Base-by-base conservation (phyloP, 805 yeast species). In the Suhomyces xylopsoci region DNA sequence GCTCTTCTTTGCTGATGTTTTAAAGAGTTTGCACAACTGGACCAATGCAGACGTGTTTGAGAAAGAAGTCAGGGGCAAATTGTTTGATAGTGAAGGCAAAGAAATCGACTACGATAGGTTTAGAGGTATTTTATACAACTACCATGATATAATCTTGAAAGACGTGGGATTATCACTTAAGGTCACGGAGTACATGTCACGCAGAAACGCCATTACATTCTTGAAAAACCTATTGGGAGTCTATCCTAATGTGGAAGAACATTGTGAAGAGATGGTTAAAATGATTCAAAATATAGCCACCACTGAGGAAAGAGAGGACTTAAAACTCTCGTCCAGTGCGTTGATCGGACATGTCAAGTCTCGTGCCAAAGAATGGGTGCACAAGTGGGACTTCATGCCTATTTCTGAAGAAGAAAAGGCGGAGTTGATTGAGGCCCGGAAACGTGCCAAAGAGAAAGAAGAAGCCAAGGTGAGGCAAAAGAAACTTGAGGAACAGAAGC, bases 171-270 rank as follows among this genome's bases (percentile, higher is more conserved):
- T 64, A 1, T 73, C 84, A 3, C 68, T 87, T 44, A 61, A 65
- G 17, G 77, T 81, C 6, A 65, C 71, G 3, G 87, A 86, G 51
- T 92, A 90, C 65, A 87, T 88, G 82, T 84, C 88, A 2, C 79
- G 94, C 49, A 81, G 91, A 51, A 92, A 91, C 67, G 81, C 90
- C 3, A 88, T 91, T 53, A 86, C 88, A 1, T 82, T 90, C 59
- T 72, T 91, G 73, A 89, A 86, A 63, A 83, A 83, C 58, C 68
- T 86, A 44, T 69, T 85, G 17, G 77, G 79, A 2, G 77, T 80
- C 14, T 90, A 82, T 63, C 96, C 97, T 0, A 71, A 77, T 9
- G 80, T 88, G 12, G 84, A 83, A 49, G 83, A 79, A 26, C 92
- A 88, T 52, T 85, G 90, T 32, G 82, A 81, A 51, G 52, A 62